Base-by-base conservation (phyloP, 768 basidiomycete genomes). In the Gloeophyllum trabeum region DNA sequence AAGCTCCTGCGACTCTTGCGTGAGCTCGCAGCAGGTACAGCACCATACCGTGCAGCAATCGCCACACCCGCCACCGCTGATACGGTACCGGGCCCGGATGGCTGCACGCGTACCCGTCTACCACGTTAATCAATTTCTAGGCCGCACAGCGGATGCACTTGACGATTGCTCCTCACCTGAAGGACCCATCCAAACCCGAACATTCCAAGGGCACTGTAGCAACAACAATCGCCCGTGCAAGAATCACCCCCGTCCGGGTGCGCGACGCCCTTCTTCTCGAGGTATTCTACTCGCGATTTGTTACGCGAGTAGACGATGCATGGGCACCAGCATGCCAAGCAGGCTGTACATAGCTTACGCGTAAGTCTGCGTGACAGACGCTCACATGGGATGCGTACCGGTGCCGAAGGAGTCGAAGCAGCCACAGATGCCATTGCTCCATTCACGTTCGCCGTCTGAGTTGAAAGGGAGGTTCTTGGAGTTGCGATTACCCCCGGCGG, bases 11-110 rank as follows among this genome's bases (percentile, higher is more conserved):
- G 57, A 57, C 45, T 70, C 72, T 51, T 76, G 73, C 0, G 61
- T 61, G 35, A 76, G 65, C 7, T 61, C 62, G 51, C 75, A 77
- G 14, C 72, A 63, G 1, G 50, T 47, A 50, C 73, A 75, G 48
- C 58, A 74, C 19, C 54, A 61, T 0, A 65, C 53, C 3, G 61
- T 43, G 30, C 52, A 52, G 46, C 66, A 73, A 45, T 74, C 73
- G 2, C 58, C 58, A 40, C 57, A 55, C 7, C 55, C 48, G n/a
- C 59, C 58, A 14, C 74, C 75, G 19, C 60, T 59, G 51, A 76
- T 71, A 39, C 56, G 56, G 53, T 73, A 72, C 24, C 74, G 65
- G 10, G 39, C 21, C 37, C 73, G 67, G 41, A 67, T 50, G 22
- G 54, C 51, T 4, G 60, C 58, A 40, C 73, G 66, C 42, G 52